phyloP scores from a whole-genome alignment of 2,329 filamentous ascomycete genomes.

The Phyllosticta citrichinensis region DNA sequence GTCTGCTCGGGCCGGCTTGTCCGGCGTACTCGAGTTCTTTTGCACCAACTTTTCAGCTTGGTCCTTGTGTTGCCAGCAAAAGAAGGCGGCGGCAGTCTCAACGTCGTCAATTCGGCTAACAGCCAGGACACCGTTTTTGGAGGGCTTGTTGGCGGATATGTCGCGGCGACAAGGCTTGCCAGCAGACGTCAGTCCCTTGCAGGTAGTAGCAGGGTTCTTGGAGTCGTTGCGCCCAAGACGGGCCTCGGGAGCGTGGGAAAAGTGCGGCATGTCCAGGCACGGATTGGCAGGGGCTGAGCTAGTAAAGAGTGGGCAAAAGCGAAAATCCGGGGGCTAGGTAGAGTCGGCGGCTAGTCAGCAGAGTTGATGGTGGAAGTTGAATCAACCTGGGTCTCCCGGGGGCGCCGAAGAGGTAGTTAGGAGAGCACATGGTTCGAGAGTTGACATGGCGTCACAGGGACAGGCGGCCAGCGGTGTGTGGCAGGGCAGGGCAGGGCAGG shows the following conservation, averaged over 20 bases:
- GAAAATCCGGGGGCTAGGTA: conserved; percentile 11
- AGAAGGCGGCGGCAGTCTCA: conserved; percentile 52
- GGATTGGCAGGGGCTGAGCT: conserved; percentile 12
- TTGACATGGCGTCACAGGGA: neutral
- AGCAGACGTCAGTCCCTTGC: conserved; percentile 71
- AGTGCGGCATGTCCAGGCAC: neutral
- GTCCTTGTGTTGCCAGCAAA: conserved; percentile 93
- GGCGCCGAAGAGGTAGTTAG: neutral
- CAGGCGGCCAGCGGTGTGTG: neutral
- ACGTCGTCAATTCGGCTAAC: conserved; percentile 40
- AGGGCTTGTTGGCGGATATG: conserved; percentile 41
- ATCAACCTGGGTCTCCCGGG: neutral
- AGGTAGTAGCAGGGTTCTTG: conserved; percentile 73
- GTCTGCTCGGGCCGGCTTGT: conserved; percentile 13
- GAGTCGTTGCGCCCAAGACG: conserved; percentile 22
- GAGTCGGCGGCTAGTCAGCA: neutral
- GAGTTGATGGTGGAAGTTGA: neutral
- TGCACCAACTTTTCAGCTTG: conserved; percentile 49
- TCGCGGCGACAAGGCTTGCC: conserved; percentile 77
- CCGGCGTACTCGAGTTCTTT: conserved; percentile 9
- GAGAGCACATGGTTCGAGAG: neutral
- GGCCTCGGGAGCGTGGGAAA: neutral
- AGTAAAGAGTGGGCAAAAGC: conserved; percentile 12
- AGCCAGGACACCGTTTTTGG: conserved; percentile 30
- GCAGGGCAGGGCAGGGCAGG: neutral